phyloP scores from a whole-genome alignment of 345 rosid genomes.

The Raphanus raphanistrum region DNA sequence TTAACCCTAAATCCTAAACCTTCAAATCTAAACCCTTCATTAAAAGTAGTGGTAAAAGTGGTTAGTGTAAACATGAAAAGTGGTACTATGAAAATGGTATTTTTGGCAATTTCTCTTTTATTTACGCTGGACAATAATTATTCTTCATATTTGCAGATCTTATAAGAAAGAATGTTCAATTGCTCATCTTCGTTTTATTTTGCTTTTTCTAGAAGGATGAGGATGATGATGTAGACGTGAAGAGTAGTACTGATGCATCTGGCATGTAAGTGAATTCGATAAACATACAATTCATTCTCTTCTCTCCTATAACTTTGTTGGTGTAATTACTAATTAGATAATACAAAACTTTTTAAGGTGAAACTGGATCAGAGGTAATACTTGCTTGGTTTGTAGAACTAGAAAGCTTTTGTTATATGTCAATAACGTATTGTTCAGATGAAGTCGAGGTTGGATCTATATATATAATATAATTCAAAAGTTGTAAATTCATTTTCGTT shows the following conservation, averaged over 20 bases:
- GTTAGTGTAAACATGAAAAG: too few relatives aligned
- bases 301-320: slow-evolving; percentile 39
- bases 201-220: slow-evolving; percentile 13
- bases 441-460: slow-evolving; percentile 19
- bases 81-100: too few relatives aligned
- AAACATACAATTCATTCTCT: slow-evolving; percentile 24
- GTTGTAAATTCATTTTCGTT: neutral
- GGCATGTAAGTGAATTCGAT: slow-evolving; percentile 46
- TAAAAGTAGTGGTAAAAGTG: too few relatives aligned
- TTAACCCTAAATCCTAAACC: too few relatives aligned
- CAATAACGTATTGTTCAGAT: slow-evolving; percentile 44
- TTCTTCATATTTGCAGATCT: slow-evolving; percentile 32
- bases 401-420: slow-evolving; percentile 1
- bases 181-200: slow-evolving; percentile 10
- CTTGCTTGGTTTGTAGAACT: neutral
- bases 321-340: slow-evolving; percentile 9
- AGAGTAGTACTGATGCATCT: slow-evolving; percentile 46
- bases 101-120: too few relatives aligned
- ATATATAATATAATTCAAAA: neutral
- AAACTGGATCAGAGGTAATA: neutral
- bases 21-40: too few relatives aligned
- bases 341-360: slow-evolving; percentile 7
- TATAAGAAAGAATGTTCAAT: slow-evolving; percentile 19
- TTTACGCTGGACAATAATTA: slow-evolving; percentile 37
- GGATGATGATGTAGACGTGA: slow-evolving; percentile 35